A percentile compares a stretch with the other conserved stretches of the same genome.
phyloP scores from a whole-genome alignment of 1,284 basidiomycete genomes.

The Volvariella surrecta region DNA sequence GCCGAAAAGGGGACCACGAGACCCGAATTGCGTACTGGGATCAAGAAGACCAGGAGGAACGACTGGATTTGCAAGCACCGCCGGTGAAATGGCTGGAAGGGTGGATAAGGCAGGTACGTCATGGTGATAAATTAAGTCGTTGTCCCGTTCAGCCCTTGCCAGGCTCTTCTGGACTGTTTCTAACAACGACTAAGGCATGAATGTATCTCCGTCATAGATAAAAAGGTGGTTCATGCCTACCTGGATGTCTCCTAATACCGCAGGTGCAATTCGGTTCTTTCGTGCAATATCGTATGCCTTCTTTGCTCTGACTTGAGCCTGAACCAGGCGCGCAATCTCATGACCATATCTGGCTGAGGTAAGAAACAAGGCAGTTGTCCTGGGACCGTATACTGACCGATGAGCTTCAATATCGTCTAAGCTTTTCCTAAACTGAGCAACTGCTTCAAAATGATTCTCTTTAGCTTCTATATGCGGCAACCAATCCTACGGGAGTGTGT shows the following conservation, averaged over 20 bases:
- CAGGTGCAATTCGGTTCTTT: constrained; percentile 47
- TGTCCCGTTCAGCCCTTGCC: constrained; percentile 79
- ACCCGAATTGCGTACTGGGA: constrained; percentile 41
- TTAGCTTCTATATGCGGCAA: constrained; percentile 80
- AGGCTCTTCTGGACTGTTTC: constrained; percentile 68
- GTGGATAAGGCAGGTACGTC: constrained; percentile 72
- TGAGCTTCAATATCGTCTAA: constrained; percentile 86
- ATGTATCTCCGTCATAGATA: constrained; percentile 2
- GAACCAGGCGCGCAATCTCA: constrained; percentile 69
- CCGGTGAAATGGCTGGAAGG: constrained; percentile 59
- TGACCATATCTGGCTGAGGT: constrained; percentile 61
- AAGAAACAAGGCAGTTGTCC: constrained; percentile 8
- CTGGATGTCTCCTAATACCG: constrained; percentile 72
- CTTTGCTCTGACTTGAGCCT: constrained; percentile 65
- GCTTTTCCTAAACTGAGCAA: constrained; percentile 85
- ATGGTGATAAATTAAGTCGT: constrained; percentile 93
- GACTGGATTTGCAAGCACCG: constrained; percentile 61
- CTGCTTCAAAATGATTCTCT: constrained; percentile 81
- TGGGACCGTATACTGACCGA: constrained; percentile 29
- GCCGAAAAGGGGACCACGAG: constrained; percentile 58
- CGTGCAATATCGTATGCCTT: constrained; percentile 68
- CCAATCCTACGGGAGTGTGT: constrained; percentile 55
- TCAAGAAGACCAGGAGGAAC: constrained; percentile 58
- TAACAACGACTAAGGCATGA: constrained; percentile 40
- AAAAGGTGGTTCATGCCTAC: constrained; percentile 28